A percentile compares a stretch with the other conserved stretches of the same genome.
phyloP scores from a whole-genome alignment of 495 filamentous ascomycete species.

The Oleoguttula mirabilis region DNA sequence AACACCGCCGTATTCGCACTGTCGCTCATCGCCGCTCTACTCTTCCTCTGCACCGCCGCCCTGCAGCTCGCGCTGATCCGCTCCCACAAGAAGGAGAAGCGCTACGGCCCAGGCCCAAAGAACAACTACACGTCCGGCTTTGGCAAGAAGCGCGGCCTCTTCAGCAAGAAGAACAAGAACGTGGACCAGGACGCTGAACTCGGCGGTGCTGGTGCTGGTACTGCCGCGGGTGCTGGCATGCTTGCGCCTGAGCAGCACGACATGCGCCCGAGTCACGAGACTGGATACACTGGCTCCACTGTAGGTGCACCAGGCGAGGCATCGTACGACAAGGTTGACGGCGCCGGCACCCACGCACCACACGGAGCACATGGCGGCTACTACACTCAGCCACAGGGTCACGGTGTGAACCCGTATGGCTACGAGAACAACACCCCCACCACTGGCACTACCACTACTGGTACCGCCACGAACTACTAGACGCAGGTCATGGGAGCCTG shows the following conservation, averaged over 20 bases:
- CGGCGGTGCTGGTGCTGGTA: conserved; percentile 20
- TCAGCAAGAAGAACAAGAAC: conserved; percentile 34
- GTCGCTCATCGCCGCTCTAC: conserved; percentile 52
- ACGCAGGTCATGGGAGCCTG: neutral
- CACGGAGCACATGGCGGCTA: conserved; percentile 17
- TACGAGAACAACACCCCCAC: conserved; percentile 15
- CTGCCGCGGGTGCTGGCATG: conserved; percentile 7
- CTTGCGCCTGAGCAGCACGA: conserved; percentile 17
- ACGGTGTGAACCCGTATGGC: conserved; percentile 23
- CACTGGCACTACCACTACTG: neutral
- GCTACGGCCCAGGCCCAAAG: conserved; percentile 62
- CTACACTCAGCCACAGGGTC: conserved; percentile 20
- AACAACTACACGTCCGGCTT: conserved; percentile 69
- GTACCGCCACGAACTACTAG: conserved; percentile 22
- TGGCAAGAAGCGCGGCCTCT: conserved; percentile 38
- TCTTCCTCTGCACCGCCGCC: conserved; percentile 21
- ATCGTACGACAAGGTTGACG: conserved; percentile 5
- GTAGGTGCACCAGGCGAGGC: conserved; percentile 13
- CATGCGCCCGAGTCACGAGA: conserved; percentile 27
- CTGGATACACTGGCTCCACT: conserved; percentile 28
- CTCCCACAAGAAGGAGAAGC: conserved; percentile 64
- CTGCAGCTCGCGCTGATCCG: conserved; percentile 52
- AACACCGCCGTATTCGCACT: conserved; percentile 64
- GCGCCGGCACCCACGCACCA: neutral
- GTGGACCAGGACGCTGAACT: conserved; percentile 22